Conservation (phyloP, 371 early-diverging fungal genomes). For the Smittium mucronatum region DNA sequence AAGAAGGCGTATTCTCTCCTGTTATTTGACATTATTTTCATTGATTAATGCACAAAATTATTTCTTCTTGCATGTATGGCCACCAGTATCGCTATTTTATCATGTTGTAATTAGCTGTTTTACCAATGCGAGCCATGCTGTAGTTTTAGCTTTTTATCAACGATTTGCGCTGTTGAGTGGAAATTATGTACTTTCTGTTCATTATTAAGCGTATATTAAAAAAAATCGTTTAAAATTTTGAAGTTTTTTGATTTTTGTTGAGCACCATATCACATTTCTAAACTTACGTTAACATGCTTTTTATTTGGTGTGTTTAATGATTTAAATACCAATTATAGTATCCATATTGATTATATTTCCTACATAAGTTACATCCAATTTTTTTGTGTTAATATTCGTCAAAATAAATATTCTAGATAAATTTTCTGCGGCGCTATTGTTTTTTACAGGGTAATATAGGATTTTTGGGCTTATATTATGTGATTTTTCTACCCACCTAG, state of each 20-base stretch:
- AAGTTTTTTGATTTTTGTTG: no score
- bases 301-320: no score
- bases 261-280: no score
- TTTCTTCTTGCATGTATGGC: constrained; percentile 19
- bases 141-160: constrained; percentile 16
- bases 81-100: constrained; percentile 23
- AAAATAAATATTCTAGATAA: background rate
- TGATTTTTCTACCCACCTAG: constrained; percentile 5
- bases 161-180: background rate
- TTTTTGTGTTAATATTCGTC: constrained; percentile 17
- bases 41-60: constrained; percentile 12
- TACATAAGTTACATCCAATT: background rate
- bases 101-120: constrained; percentile 12
- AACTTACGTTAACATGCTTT: no score
- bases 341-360: background rate
- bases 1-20: background rate
- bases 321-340: background rate
- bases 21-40: constrained; percentile 25
- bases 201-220: no score
- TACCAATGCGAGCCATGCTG: constrained; percentile 17
- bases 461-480: background rate
- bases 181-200: no score
- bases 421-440: constrained; percentile 10
- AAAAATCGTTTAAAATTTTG: no score
- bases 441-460: background rate